Evolutionary conservation across 805 yeast genomes (phyloP).

Genomic region (Yarrowia osloensis): DNA sequence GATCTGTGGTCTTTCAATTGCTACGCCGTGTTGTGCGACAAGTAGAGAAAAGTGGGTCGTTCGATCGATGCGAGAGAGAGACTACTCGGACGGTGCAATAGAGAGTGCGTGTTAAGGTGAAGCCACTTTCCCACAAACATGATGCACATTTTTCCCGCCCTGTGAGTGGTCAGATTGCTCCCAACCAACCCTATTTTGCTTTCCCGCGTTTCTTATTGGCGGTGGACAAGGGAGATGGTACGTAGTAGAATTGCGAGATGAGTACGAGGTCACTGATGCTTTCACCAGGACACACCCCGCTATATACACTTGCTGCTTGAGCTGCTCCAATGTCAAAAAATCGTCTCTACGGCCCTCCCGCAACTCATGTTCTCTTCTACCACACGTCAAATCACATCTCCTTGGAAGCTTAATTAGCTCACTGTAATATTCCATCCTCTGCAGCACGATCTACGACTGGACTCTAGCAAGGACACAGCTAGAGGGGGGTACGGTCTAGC

Average conservation of each 20-base stretch:
- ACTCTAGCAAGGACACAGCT: no score
- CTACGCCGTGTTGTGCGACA: background rate
- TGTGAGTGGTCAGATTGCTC: conserved; percentile 30
- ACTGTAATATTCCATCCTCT: background rate
- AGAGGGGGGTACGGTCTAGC: no score
- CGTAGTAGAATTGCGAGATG: no score
- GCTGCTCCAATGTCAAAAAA: background rate
- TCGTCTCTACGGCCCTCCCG: background rate
- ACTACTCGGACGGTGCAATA: background rate
- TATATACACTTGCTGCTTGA: no score
- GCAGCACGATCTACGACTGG: no score
- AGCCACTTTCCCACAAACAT: background rate
- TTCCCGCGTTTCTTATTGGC: background rate
- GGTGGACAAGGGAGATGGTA: no score
- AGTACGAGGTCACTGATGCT: no score
- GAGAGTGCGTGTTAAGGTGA: background rate
- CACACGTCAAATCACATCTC: background rate
- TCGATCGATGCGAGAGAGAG: background rate
- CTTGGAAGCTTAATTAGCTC: background rate
- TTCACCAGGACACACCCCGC: background rate
- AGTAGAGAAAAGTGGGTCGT: background rate
- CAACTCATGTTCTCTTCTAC: background rate
- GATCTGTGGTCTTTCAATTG: background rate
- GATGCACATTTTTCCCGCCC: conserved; percentile 17
- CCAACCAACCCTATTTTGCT: background rate